Conservation (phyloP, 805 yeast species). For the Lipomyces spencermartinsiae region DNA sequence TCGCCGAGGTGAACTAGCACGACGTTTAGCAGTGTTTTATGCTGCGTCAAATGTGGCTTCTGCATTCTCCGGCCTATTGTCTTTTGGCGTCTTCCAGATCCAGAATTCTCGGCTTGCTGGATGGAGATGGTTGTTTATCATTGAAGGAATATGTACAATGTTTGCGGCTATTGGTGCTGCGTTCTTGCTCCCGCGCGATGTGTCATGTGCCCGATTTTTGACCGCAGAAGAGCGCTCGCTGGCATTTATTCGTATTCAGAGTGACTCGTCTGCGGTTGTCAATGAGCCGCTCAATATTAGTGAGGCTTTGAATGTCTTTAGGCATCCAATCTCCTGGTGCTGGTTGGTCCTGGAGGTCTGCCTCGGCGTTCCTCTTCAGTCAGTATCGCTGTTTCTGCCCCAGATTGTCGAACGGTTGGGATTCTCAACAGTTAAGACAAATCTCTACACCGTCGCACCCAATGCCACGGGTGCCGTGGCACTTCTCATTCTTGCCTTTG, state of each 20-base stretch:
- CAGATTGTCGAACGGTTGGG: slow-evolving; percentile 64
- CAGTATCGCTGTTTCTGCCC: slow-evolving; percentile 47
- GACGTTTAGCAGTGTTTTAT: slow-evolving; percentile 57
- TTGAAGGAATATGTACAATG: slow-evolving; percentile 55
- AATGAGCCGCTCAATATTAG: slow-evolving; percentile 48
- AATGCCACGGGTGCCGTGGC: slow-evolving; percentile 56
- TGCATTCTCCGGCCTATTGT: slow-evolving; percentile 64
- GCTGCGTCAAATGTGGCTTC: slow-evolving; percentile 61
- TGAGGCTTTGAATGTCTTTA: slow-evolving; percentile 54
- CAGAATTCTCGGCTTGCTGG: slow-evolving; percentile 49
- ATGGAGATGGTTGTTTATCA: slow-evolving; percentile 57
- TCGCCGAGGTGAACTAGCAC: slow-evolving; percentile 56
- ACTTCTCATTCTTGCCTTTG: slow-evolving; percentile 50
- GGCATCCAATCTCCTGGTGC: slow-evolving; percentile 53
- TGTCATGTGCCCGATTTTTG: slow-evolving; percentile 49
- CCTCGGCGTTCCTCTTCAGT: slow-evolving; percentile 57
- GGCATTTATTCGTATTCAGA: slow-evolving; percentile 50
- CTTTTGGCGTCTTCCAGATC: slow-evolving; percentile 58
- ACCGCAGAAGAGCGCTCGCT: slow-evolving; percentile 51
- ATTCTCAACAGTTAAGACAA: slow-evolving; percentile 70
- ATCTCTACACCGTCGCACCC: slow-evolving; percentile 66
- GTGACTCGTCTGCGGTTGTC: slow-evolving; percentile 55
- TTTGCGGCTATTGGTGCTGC: slow-evolving; percentile 42
- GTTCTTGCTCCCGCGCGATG: slow-evolving; percentile 50
- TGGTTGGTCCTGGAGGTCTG: slow-evolving; percentile 56